These are phyloP conservation scores for Naganishia friedmannii DNA, from an alignment of 768 basidiomycete species.

Conservation along the genomic window DNA sequence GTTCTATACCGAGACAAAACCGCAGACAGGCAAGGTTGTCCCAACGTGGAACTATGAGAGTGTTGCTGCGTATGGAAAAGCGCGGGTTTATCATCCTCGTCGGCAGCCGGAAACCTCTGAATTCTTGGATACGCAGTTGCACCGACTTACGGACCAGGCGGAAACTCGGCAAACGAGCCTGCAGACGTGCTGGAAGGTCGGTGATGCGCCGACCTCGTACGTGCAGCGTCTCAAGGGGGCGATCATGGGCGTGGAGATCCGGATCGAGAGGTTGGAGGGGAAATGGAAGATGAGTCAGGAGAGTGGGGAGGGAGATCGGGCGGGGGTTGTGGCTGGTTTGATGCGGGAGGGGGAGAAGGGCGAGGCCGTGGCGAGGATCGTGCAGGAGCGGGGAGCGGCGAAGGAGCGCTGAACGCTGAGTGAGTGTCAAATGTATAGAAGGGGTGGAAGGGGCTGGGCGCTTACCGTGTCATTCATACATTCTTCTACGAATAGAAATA, in stretches of 20 bases:
- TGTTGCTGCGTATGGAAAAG: constrained; percentile 49
- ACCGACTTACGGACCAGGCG: constrained; percentile 36
- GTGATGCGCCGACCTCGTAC: constrained; percentile 46
- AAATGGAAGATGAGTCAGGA: constrained; percentile 50
- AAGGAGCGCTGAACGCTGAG: too few relatives aligned
- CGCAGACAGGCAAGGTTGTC: constrained; percentile 48
- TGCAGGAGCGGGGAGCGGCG: background rate
- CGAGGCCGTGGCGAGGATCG: constrained; percentile 30
- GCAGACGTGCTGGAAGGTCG: constrained; percentile 39
- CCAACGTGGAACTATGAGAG: constrained; percentile 52
- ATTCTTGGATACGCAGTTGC: constrained; percentile 45
- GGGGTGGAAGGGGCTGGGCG: too few relatives aligned
- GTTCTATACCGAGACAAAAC: constrained; percentile 49
- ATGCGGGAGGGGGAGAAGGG: constrained; percentile 37
- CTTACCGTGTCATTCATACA: too few relatives aligned
- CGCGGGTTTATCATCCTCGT: constrained; percentile 35
- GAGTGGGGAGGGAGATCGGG: constrained; percentile 42
- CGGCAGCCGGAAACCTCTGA: constrained; percentile 15
- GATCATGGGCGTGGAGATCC: constrained; percentile 49
- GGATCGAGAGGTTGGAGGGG: constrained; percentile 46
- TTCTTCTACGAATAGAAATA: too few relatives aligned
- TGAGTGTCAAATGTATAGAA: too few relatives aligned
- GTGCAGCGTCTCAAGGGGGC: constrained; percentile 45
- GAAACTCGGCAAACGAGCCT: background rate
- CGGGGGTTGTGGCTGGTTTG: constrained; percentile 48